Evolutionary conservation across 1,284 basidiomycete species (phyloP).

Genomic region (Ceratorhiza oryzae-sativae): DNA sequence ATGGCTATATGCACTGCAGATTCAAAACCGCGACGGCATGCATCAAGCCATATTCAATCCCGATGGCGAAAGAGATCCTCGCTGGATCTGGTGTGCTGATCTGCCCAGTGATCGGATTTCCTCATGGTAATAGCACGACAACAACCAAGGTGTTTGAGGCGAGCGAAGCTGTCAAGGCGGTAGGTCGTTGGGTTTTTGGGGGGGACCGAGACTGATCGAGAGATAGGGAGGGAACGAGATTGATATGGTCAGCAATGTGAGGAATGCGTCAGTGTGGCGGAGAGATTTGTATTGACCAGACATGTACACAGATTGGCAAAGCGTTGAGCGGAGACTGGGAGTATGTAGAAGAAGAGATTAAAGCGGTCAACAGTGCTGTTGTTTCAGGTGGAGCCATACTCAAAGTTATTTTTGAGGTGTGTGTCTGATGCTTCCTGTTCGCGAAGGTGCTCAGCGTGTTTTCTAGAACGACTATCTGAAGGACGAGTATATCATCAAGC

Average conservation of each 20-base stretch:
- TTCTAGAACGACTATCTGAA: conserved; percentile 44
- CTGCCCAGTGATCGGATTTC: conserved; percentile 46
- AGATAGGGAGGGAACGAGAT: conserved; percentile 44
- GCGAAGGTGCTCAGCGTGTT: not conserved
- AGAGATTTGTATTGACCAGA: not conserved
- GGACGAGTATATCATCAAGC: conserved; percentile 44
- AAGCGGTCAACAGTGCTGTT: conserved; percentile 45
- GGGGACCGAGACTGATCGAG: conserved; percentile 3
- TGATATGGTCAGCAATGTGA: conserved; percentile 45
- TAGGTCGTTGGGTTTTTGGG: conserved; percentile 1
- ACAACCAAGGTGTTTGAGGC: conserved; percentile 42
- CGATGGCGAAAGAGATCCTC: conserved; percentile 43
- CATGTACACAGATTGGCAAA: conserved; percentile 43
- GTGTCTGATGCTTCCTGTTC: not conserved
- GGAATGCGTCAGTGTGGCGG: not conserved
- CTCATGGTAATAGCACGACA: conserved; percentile 45
- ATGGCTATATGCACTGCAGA: conserved; percentile 35
- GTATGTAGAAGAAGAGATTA: conserved; percentile 46
- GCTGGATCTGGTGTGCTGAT: conserved; percentile 41
- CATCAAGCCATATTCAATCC: conserved; percentile 45
- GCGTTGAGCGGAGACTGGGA: conserved; percentile 45
- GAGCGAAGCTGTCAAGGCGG: conserved; percentile 39
- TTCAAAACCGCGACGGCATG: conserved; percentile 45
- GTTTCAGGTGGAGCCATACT: conserved; percentile 42
- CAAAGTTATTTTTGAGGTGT: conserved; percentile 46